phyloP scores from a whole-genome alignment of 225 moss, liverwort and hornwort genomes.

The Climacium dendroides region DNA sequence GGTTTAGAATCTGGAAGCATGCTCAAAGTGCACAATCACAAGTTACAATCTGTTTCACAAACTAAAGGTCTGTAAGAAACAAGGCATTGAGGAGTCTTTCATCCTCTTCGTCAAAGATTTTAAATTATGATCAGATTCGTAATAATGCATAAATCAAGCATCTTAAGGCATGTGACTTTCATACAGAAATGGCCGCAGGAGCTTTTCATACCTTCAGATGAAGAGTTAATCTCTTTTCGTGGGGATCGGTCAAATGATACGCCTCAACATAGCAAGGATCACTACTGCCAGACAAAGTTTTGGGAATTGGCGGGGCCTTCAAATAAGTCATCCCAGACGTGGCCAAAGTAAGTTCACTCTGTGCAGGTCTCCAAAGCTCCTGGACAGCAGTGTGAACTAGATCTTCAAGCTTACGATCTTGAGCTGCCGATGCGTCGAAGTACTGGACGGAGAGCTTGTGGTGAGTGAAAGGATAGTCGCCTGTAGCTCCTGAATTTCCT shows the following conservation, averaged over 20 bases:
- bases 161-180: not conserved
- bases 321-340: conserved; percentile 48
- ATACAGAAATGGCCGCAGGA: not conserved
- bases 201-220: conserved; percentile 62
- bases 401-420: conserved; percentile 91
- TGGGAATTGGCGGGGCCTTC: conserved; percentile 53
- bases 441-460: conserved; percentile 95
- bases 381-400: conserved; percentile 87
- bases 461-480: conserved; percentile 93
- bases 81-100: not conserved
- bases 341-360: conserved; percentile 65
- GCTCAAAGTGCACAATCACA: not conserved
- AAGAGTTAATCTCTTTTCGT: conserved; percentile 73
- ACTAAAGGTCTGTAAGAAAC: not conserved
- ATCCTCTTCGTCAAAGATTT: not conserved
- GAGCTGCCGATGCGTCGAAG: conserved; percentile 82
- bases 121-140: not conserved
- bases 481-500: conserved; percentile 68
- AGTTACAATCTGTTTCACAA: not conserved
- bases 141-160: not conserved
- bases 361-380: conserved; percentile 92
- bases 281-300: conserved; percentile 82
- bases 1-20: conserved; percentile 54
- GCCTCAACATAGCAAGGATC: conserved; percentile 98
- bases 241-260: conserved; percentile 79